phyloP scores from a whole-genome alignment of 148 eudicot species.

The Cornus florida region DNA sequence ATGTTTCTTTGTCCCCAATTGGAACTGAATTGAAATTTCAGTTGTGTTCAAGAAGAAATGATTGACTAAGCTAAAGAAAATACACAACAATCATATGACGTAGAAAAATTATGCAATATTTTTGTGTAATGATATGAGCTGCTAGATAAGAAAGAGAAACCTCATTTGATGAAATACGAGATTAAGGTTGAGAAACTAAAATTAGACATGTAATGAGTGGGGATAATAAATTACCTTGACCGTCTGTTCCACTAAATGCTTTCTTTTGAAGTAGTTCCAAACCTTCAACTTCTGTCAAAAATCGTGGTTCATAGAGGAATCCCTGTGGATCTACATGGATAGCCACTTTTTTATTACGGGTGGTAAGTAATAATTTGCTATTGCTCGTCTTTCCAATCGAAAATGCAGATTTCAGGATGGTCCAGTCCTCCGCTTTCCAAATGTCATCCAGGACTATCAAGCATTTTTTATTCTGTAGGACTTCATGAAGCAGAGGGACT shows the following conservation, averaged over 20 bases:
- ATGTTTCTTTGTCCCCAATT: no score
- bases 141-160: no score
- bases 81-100: no score
- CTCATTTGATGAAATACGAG: no score
- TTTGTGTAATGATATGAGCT: no score
- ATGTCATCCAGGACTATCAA: conserved; percentile 28
- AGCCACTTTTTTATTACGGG: conserved; percentile 2
- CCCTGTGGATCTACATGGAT: not conserved
- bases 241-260: not conserved
- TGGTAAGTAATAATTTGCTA: conserved; percentile 22
- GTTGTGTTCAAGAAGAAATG: no score
- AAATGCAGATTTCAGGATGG: conserved; percentile 8
- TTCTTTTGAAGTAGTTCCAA: conserved; percentile 18
- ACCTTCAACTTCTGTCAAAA: conserved; percentile 12
- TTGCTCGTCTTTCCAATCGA: not conserved
- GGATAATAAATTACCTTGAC: not conserved
- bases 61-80: no score
- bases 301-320: conserved; percentile 4
- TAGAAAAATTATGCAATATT: no score
- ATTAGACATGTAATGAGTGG: not conserved
- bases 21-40: no score
- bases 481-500: not conserved
- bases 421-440: conserved; percentile 16
- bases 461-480: conserved; percentile 4
- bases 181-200: no score